Percentiles rank a stretch among this genome's conserved stretches.
Conservation (phyloP, 2,329 filamentous ascomycete genomes). For the Fusarium camptoceras region DNA sequence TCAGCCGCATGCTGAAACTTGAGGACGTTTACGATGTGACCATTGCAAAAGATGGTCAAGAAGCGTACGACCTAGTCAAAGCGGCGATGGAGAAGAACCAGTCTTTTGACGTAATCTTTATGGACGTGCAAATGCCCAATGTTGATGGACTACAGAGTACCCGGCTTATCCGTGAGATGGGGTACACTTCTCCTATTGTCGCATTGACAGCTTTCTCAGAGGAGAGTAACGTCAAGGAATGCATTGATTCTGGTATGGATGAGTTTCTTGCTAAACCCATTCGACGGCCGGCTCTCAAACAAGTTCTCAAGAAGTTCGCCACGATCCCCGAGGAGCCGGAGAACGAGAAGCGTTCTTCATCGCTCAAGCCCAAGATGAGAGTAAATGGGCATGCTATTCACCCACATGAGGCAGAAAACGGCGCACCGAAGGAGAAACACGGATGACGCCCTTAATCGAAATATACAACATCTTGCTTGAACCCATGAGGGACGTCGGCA, state of each 20-base stretch:
- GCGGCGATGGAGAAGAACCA: constrained; percentile 79
- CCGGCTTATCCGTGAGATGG: constrained; percentile 84
- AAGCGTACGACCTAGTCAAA: constrained; percentile 88
- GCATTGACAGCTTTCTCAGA: constrained; percentile 91
- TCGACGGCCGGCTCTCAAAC: constrained; percentile 83
- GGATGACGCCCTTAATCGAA: constrained; percentile 13
- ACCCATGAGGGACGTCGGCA: neutral
- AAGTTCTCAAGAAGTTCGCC: constrained; percentile 85
- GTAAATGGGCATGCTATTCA: constrained; percentile 33
- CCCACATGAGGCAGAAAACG: constrained; percentile 26
- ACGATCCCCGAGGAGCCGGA: constrained; percentile 78
- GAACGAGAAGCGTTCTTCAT: constrained; percentile 37
- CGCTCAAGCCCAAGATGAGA: constrained; percentile 32
- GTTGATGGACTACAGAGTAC: constrained; percentile 91
- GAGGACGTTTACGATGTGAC: constrained; percentile 89
- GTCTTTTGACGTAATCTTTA: constrained; percentile 89
- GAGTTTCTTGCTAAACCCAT: constrained; percentile 86
- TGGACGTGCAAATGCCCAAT: constrained; percentile 97
- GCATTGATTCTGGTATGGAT: constrained; percentile 91
- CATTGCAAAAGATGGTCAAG: constrained; percentile 86
- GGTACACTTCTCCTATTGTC: constrained; percentile 89
- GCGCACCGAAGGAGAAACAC: constrained; percentile 35
- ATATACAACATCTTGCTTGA: neutral
- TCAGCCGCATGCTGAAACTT: constrained; percentile 75
- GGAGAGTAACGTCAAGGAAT: constrained; percentile 87